Evolutionary conservation across 106 monocot genomes (phyloP), one percentile per base, ranked within the genome.

Genomic region (Dendrobium nobile): DNA sequence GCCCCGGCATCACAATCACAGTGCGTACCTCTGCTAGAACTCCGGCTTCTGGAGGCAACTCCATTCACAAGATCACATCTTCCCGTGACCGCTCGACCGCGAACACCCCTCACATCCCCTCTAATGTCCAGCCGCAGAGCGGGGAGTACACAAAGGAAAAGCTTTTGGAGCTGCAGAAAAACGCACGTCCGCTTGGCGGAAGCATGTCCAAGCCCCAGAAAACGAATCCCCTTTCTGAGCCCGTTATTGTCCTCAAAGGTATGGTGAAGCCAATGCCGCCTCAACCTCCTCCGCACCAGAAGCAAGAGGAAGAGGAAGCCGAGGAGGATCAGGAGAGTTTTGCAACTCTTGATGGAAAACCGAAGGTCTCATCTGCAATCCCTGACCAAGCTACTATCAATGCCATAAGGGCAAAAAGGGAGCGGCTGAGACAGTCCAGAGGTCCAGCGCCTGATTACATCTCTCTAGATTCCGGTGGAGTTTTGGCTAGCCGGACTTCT

Each of bases 161-260:
- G 79, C 86, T 99, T 17, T 89, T 79, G 4, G 94, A 91, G 91
- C 94, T 99, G n/a, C 95, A 94, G 82, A 99, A 99, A 87, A 99
- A 99, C 78, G 89, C 98, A 33, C 87, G 94, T 40, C 83, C 92
- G 2, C 92, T 98, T n/a, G 90, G 96, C 13, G 89, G 94, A n/a
- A 85, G 88, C 61, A 70, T 84, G 31, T 58, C 67, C 37, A 86
- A 86, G 58, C 48, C 87, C 28, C 78, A 51, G 16, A 86, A 77
- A 67, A 40, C 81, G 3, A 80, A 84, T 0, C 24, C 61, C 16
- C 76, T 80, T 2, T 45, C 86, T 2, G 91, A 94, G 51, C 85
- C 94, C 5, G 87, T 90, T 24, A 73, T 97, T 41, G 85, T 97
- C 33, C 88, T 98, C 73, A 94, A 89, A 82, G 98, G 98, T 72